Conservation (phyloP, 495 filamentous ascomycete genomes). For the Trichoderma orchidacearum region DNA sequence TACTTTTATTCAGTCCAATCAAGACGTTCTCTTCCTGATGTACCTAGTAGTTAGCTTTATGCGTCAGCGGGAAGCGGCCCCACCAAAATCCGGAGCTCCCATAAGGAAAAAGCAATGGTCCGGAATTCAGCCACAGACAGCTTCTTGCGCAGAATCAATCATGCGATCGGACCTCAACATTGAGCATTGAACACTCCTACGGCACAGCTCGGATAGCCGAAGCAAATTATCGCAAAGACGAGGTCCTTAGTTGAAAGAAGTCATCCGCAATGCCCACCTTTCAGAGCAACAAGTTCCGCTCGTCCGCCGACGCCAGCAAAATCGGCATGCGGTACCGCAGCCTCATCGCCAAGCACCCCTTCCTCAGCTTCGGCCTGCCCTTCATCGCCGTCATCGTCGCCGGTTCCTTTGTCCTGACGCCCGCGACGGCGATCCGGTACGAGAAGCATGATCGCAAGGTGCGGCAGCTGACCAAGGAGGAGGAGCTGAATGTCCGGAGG, state of each 20-base stretch:
- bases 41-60: too few relatives aligned
- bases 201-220: too few relatives aligned
- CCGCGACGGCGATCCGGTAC: constrained; percentile 84
- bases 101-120: not conserved
- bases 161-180: too few relatives aligned
- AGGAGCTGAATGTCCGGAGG: constrained; percentile 67
- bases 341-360: constrained; percentile 59
- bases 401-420: constrained; percentile 86
- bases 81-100: not conserved
- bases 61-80: not conserved
- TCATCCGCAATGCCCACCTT: constrained; percentile 73
- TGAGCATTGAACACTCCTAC: too few relatives aligned
- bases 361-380: constrained; percentile 89
- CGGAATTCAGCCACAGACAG: not conserved
- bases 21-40: too few relatives aligned
- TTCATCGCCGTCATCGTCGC: constrained; percentile 89
- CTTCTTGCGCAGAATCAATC: too few relatives aligned
- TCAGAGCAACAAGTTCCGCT: constrained; percentile 55
- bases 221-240: not conserved
- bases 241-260: too few relatives aligned
- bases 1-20: too few relatives aligned
- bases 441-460: constrained; percentile 84
- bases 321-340: constrained; percentile 65
- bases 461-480: constrained; percentile 65
- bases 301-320: constrained; percentile 41